Evolutionary conservation across 2,329 filamentous ascomycete species (phyloP).

Genomic region (Nigrospora oryzae): DNA sequence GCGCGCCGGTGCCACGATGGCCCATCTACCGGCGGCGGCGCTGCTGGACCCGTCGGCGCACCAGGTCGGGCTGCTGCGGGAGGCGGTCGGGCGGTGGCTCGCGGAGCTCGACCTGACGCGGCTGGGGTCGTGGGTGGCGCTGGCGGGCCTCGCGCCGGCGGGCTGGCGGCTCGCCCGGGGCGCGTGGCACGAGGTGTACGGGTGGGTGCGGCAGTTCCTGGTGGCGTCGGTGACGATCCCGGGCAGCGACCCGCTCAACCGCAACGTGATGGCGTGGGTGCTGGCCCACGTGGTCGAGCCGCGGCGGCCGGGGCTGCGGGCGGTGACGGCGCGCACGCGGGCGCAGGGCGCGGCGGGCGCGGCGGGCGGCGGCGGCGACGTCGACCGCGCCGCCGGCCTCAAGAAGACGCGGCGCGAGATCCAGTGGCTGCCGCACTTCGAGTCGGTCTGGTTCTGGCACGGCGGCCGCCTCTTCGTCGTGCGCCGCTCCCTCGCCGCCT

Average conservation of each 20-base stretch:
- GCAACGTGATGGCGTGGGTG: constrained; percentile 36
- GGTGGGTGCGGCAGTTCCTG: constrained; percentile 32
- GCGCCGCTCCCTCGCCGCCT: constrained; percentile 29
- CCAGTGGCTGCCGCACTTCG: constrained; percentile 36
- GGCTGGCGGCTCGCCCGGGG: constrained; percentile 27
- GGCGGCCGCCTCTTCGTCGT: constrained; percentile 34
- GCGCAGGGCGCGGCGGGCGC: constrained; percentile 17
- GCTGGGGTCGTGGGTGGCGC: constrained; percentile 33
- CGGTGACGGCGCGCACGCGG: constrained; percentile 35
- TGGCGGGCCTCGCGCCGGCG: constrained; percentile 30
- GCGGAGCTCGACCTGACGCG: constrained; percentile 35
- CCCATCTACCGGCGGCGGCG: too few relatives aligned
- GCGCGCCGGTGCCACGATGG: too few relatives aligned
- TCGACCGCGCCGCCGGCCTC: constrained; percentile 27
- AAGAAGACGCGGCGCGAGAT: constrained; percentile 31
- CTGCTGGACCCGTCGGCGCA: constrained; percentile 11
- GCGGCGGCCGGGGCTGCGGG: constrained; percentile 23
- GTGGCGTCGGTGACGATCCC: constrained; percentile 34
- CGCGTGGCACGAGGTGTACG: constrained; percentile 27
- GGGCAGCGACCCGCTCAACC: constrained; percentile 33
- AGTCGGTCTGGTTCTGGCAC: constrained; percentile 40
- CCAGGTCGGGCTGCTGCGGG: neutral
- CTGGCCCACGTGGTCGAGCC: constrained; percentile 26
- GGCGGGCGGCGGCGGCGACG: neutral
- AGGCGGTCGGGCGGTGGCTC: neutral